Base-by-base conservation (phyloP, 176 grass and related monocot species). In the Tuctoria greenei region DNA sequence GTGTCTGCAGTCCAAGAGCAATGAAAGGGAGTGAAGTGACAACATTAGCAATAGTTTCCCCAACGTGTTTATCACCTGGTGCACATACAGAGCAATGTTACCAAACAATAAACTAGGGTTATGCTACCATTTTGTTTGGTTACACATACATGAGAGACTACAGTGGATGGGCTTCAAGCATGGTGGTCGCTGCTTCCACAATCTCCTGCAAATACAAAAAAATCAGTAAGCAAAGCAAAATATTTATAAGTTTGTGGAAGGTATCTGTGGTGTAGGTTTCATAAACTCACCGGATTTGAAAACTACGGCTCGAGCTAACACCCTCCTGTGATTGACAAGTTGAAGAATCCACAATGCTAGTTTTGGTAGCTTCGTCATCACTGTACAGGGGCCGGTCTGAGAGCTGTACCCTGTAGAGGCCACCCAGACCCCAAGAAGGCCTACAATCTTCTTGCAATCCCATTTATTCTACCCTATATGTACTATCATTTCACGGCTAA, bases 11-110 rank as follows among this genome's bases (percentile, higher is more conserved):
- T 70, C 95, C 91, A 60, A 98, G 89, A 90, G 88, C 56, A 71
- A 98, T 84, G 79, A 94, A 98, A 73, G 95, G 91, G 54, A 98
- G 61, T 25, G 95, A 98, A 20, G 95, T 94, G 62, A 98, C 52
- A 59, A 98, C 95, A 79, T 98, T 98, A 66, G 89, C 95, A 61
- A 94, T 78, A 41, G 95, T 94, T 89, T 98, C 91, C 0, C 77
- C 64, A n/a, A 85, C 76, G 80, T 92, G 82, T 67, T 90, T 91
- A 83, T 98, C 91, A 42, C 95, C 95, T 94, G 63, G 64, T 60
- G 39, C 71, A 83, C 65, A 59, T 45, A 39, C 8, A 74, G 4
- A 31, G 10, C 49, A 6, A 64, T 46, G 4, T 72, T 57, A 81
- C 2, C 26, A 71, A 82, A 67, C 50, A 63, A 77, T 12, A 75